Percentiles rank a stretch among this genome's conserved stretches.
phyloP scores from a whole-genome alignment of 2,329 filamentous ascomycete genomes.

The Trichoderma koningii region DNA sequence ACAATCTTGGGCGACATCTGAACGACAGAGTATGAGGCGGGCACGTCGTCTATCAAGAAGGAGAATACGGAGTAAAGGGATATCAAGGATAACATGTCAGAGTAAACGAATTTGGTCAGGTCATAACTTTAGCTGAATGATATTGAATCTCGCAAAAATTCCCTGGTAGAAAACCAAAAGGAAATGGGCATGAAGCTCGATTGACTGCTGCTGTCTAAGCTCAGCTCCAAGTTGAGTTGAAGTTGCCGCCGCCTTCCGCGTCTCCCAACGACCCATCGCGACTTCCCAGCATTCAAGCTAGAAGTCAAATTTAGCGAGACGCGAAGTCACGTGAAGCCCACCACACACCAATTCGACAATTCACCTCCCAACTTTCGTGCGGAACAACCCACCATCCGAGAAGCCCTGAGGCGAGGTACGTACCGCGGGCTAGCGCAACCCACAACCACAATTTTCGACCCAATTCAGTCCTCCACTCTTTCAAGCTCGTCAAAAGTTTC shows the following conservation, averaged over 20 bases:
- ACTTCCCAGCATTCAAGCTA: neutral
- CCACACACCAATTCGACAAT: neutral
- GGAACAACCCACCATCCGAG: constrained; percentile 35
- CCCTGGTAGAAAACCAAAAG: neutral
- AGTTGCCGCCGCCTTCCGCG: neutral
- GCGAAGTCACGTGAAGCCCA: neutral
- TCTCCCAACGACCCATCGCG: neutral
- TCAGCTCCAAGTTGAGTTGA: no score
- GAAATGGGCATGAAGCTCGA: no score
- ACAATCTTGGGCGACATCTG: neutral
- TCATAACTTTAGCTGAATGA: neutral
- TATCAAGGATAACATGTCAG: neutral
- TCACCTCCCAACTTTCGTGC: neutral
- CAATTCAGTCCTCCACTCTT: constrained; percentile 39
- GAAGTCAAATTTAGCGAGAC: neutral
- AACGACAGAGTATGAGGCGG: neutral
- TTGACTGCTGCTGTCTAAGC: no score
- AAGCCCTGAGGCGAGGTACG: constrained; percentile 38
- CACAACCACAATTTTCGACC: constrained; percentile 46
- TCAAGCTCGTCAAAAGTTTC: constrained; percentile 42
- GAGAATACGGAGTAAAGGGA: neutral
- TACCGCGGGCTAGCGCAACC: constrained; percentile 42
- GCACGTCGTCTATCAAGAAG: neutral
- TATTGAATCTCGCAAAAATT: neutral
- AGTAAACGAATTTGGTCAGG: neutral